Evolutionary conservation across 2,329 filamentous ascomycete species (phyloP).

Genomic region (Neofusicoccum cordaticola): DNA sequence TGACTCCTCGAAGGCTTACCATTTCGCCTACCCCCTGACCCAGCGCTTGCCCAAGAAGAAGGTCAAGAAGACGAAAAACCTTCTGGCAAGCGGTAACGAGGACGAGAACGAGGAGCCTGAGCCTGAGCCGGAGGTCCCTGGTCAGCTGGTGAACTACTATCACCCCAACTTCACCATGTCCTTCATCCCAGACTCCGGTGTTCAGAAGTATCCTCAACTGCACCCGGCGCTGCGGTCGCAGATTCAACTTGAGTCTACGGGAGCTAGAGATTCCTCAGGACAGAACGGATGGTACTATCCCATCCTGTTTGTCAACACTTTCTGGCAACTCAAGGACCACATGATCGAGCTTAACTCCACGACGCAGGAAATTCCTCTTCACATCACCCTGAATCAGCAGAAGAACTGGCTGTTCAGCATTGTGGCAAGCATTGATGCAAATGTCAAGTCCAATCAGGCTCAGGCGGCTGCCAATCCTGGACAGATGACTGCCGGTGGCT

Average conservation of each 20-base stretch:
- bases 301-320: constrained; percentile 87
- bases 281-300: constrained; percentile 94
- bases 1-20: constrained; percentile 72
- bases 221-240: constrained; percentile 75
- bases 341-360: constrained; percentile 93
- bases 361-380: constrained; percentile 74
- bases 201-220: constrained; percentile 63
- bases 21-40: constrained; percentile 82
- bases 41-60: constrained; percentile 93
- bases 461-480: constrained; percentile 67
- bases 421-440: constrained; percentile 80
- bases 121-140: constrained; percentile 57
- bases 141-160: constrained; percentile 75
- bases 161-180: constrained; percentile 92
- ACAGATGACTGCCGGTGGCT: constrained; percentile 69
- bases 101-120: constrained; percentile 51
- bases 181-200: constrained; percentile 76
- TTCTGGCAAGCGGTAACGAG: constrained; percentile 58
- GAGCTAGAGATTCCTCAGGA: constrained; percentile 77
- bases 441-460: constrained; percentile 76
- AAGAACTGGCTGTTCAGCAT: constrained; percentile 86
- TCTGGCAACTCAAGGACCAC: constrained; percentile 90
- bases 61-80: constrained; percentile 78
- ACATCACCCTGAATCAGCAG: constrained; percentile 79
- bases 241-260: constrained; percentile 73